Evolutionary conservation across 257 asterid genomes (phyloP), one percentile per base, ranked within the genome.

Genomic region (Rehmannia glutinosa): DNA sequence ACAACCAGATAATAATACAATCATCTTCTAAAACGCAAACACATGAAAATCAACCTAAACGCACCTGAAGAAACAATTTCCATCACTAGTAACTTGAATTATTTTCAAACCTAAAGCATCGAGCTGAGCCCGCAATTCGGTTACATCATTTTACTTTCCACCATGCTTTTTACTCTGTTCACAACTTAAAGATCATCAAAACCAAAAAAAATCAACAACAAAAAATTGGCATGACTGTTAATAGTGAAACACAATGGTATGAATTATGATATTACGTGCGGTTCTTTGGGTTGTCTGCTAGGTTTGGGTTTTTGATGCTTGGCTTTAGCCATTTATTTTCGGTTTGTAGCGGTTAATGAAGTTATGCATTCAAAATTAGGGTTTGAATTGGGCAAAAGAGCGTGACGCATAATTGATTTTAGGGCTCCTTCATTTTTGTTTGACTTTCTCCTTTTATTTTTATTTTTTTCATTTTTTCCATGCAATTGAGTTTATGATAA

Each of bases 41-140:
- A 39, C 68, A 30, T 28, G 35, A 42, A 66, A 35, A 36, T 17
- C 47, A 58, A 72, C n/a, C 33, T 55, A 58, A 49, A 62, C 84
- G 66, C 71, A 90, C 98, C 98, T 92, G 88, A 92, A 90, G 80
- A 90, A 88, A 77, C 98, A 92, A 80, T 92, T 92, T 63, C 98
- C 98, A 83, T 92, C 98, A 20, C 96, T 80, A 24, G 97, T 86
- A 56, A 92, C 94, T 69, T 83, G 84, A 68, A 86, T 75, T 45
- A 90, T 82, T 58, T 92, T 92, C 79, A 90, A 72, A 59, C 97
- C 95, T 45, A 90, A 79, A 20, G 60, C 75, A 73, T 87, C 95
- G 8, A 92, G 86, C 88, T 87, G 95, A 27, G 47, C 72, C 45
- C 82, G 84, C 76, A 92, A 75, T 65, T 84, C 89, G 13, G 94